Evolutionary conservation across 2,329 filamentous ascomycete species (phyloP), one percentile per base, ranked within the genome.

Genomic region (Macrophomina tecta): DNA sequence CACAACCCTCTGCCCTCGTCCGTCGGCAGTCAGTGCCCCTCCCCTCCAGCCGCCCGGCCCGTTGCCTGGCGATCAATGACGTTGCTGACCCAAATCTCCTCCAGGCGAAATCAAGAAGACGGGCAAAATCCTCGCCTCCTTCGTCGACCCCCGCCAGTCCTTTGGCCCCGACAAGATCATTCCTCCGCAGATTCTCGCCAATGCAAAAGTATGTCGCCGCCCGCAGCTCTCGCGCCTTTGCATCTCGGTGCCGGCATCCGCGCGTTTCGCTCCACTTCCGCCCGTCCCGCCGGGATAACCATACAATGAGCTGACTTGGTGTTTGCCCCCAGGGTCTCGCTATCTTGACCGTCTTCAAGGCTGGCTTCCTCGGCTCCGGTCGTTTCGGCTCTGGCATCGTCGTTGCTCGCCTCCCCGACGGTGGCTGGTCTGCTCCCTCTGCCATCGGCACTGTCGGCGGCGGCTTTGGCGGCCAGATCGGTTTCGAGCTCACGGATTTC

Each of bases 81-180:
- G 72, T 74, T 42, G 75, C 80, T 78, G 68, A 77, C 73, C 62
- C 67, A 61, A 71, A 66, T 67, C 72, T 58, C 67, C 51, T 9
- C 36, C 80, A 97, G 94, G 93, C 83, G 95, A 99, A 83, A 98
- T 95, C 83, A 95, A 91, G 80, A 99, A 99, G 82, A 95, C 93
- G 77, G 91, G 91, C 77, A 97, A 97, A 85, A 98, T 98, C 75
- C 87, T 99, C 72, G 88, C 91, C 53, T 97, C 94, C 12, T 99
- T 99, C 78, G 87, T 98, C 77, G 95, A 98, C 77, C 95, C 95
- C 23, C 88, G 90, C 76, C 94, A 98, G 83, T 83, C 94, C 23
- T 97, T 98, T 79, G 93, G 94, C 5, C 94, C 95, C 66, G 95
- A 98, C 80, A 98, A 98, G 81, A 90, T 99, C 77, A 99, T 99